phyloP scores from a whole-genome alignment of 352 stramenopile species.

The Globisporangium megalacanthum region DNA sequence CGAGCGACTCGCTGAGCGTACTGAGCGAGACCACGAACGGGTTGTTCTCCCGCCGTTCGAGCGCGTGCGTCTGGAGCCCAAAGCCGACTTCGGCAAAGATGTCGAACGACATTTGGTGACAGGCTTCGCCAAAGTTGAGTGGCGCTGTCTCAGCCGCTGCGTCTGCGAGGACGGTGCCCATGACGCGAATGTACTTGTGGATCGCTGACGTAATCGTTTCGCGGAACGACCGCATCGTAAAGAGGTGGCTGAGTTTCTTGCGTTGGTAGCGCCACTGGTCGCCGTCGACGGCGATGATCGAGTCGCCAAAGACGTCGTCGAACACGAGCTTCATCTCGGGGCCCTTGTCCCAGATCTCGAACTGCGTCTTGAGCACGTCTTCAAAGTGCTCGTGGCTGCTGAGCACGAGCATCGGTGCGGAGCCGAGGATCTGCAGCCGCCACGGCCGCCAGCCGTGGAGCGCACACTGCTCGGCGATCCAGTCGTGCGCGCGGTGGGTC shows the following conservation, averaged over 20 bases:
- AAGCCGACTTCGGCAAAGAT: slow-evolving; percentile 59
- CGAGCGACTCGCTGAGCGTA: slow-evolving; percentile 22
- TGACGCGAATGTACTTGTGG: not conserved
- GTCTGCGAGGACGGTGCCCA: not conserved
- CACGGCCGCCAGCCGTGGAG: slow-evolving; percentile 22
- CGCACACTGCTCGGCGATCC: slow-evolving; percentile 16
- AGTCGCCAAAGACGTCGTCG: slow-evolving; percentile 52
- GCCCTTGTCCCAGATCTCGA: slow-evolving; percentile 39
- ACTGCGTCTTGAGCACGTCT: slow-evolving; percentile 49
- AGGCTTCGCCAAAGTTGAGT: slow-evolving; percentile 37
- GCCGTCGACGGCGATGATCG: slow-evolving; percentile 31
- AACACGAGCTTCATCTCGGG: slow-evolving; percentile 27
- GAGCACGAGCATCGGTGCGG: slow-evolving; percentile 30
- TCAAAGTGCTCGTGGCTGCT: slow-evolving; percentile 30
- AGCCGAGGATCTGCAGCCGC: slow-evolving; percentile 27
- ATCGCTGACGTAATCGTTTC: slow-evolving; percentile 18
- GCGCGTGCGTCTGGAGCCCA: slow-evolving; percentile 19
- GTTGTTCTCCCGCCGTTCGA: slow-evolving; percentile 25
- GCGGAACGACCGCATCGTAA: slow-evolving; percentile 25
- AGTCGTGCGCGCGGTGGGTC: slow-evolving; percentile 16
- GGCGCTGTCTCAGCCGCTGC: slow-evolving; percentile 4
- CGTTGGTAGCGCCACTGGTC: slow-evolving; percentile 36
- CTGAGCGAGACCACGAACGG: slow-evolving; percentile 32
- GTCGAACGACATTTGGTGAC: slow-evolving; percentile 46
- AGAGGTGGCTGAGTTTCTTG: slow-evolving; percentile 22